phyloP scores from a whole-genome alignment of 2,329 filamentous ascomycete species.

The Pseudocercospora pini-densiflorae region DNA sequence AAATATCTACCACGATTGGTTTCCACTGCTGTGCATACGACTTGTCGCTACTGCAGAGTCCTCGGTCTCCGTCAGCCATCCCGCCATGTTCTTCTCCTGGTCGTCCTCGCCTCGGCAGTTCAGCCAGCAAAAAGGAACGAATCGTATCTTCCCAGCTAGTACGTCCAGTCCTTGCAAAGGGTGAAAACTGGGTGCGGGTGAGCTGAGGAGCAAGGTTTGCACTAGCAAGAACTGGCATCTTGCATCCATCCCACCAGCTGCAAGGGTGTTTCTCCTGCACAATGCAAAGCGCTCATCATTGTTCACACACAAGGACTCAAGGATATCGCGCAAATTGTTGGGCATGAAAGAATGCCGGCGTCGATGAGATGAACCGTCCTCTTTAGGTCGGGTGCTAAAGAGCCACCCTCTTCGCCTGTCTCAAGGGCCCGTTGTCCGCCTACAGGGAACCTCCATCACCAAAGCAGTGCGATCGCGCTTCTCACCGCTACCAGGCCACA shows the following conservation, averaged over 20 bases:
- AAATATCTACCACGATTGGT: not conserved
- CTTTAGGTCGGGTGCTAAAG: not conserved
- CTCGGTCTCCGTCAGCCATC: constrained; percentile 13
- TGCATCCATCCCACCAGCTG: not conserved
- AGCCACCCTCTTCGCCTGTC: not conserved
- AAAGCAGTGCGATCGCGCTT: constrained; percentile 2
- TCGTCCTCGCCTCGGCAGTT: constrained; percentile 13
- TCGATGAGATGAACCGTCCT: not conserved
- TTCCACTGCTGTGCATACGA: not conserved
- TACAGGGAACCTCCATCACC: not conserved
- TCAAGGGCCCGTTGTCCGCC: not conserved
- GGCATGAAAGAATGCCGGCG: not conserved
- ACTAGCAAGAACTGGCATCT: constrained; percentile 8
- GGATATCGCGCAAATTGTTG: not conserved
- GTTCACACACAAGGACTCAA: not conserved
- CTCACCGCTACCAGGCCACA: not conserved
- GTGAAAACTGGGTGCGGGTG: constrained; percentile 7
- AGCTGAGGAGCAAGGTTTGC: constrained; percentile 6
- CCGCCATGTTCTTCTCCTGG: not conserved
- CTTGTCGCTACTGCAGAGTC: constrained; percentile 2
- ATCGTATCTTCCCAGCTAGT: constrained; percentile 9
- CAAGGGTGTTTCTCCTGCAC: not conserved
- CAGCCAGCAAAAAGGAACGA: constrained; percentile 5
- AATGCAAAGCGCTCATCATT: not conserved
- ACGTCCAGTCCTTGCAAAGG: not conserved